Conservation (phyloP, 2,329 filamentous ascomycete species). For the Arthrobotrys sphaeroides region DNA sequence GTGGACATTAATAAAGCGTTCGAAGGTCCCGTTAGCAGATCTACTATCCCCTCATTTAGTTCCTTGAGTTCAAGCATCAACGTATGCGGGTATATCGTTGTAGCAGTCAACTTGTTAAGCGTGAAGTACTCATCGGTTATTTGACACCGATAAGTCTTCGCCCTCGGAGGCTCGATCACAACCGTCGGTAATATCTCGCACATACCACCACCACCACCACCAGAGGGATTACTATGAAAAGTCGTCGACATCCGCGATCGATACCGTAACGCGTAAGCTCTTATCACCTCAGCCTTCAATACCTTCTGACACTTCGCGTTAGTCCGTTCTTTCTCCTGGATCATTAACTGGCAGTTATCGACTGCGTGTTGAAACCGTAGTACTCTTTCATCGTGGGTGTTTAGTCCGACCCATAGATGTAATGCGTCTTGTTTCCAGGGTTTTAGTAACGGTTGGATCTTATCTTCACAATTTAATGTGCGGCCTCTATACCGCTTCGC, state of each 20-base stretch:
- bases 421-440: slow-evolving; percentile 37
- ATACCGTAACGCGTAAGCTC: not conserved
- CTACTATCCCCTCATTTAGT: not conserved
- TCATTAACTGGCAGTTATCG: slow-evolving; percentile 3
- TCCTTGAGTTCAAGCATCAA: slow-evolving; percentile 18
- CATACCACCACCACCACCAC: too few relatives aligned
- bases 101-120: not conserved
- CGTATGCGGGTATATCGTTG: slow-evolving; percentile 31
- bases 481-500: slow-evolving; percentile 17
- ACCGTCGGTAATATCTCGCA: not conserved
- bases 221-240: too few relatives aligned
- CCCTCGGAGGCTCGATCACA: too few relatives aligned
- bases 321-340: slow-evolving; percentile 1
- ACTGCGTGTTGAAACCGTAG: not conserved
- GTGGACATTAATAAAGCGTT: slow-evolving; percentile 17
- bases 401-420: slow-evolving; percentile 29
- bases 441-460: not conserved
- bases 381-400: not conserved
- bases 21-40: not conserved
- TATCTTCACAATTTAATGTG: not conserved
- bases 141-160: slow-evolving; percentile 24
- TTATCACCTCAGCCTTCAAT: not conserved
- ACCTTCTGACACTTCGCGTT: slow-evolving; percentile 1
- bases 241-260: not conserved
- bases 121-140: slow-evolving; percentile 30